Evolutionary conservation across 2,329 filamentous ascomycete genomes (phyloP).

Genomic region (Rugonectria rugulosa): DNA sequence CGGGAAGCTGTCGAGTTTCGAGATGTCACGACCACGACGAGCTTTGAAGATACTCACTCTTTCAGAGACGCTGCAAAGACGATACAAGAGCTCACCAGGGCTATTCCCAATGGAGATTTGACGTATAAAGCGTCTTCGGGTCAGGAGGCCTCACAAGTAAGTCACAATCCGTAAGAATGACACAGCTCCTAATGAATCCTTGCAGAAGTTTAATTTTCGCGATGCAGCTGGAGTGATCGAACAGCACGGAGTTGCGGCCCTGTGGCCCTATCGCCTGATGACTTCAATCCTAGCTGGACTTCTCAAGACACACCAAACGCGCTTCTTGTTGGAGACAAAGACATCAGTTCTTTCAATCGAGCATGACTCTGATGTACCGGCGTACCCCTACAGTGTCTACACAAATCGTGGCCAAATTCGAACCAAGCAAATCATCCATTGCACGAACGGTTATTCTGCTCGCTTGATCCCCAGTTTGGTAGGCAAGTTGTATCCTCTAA

Average conservation of each 20-base stretch:
- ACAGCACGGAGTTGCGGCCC: conserved; percentile 50
- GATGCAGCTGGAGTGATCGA: conserved; percentile 42
- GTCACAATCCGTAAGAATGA: conserved; percentile 24
- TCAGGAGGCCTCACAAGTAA: conserved; percentile 5
- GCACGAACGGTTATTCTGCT: conserved; percentile 61
- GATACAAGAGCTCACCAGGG: conserved; percentile 10
- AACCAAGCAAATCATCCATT: conserved; percentile 60
- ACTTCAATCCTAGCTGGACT: conserved; percentile 50
- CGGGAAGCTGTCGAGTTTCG: conserved; percentile 23
- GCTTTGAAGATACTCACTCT: conserved; percentile 15
- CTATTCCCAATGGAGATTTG: conserved; percentile 17
- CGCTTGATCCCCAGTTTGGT: conserved; percentile 58
- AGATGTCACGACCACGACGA: conserved; percentile 11
- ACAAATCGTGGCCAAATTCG: conserved; percentile 55
- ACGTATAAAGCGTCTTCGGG: conserved; percentile 14
- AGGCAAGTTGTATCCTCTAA: conserved; percentile 51
- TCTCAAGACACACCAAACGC: conserved; percentile 35
- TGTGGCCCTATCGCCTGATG: conserved; percentile 58
- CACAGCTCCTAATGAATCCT: background rate
- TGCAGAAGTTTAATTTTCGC: conserved; percentile 15
- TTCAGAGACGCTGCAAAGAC: conserved; percentile 12
- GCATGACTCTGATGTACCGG: conserved; percentile 21
- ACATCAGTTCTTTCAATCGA: conserved; percentile 42
- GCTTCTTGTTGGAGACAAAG: conserved; percentile 46
- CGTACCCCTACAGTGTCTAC: conserved; percentile 47